Evolutionary conservation across 768 basidiomycete species (phyloP).

Genomic region (Russula olivacea): DNA sequence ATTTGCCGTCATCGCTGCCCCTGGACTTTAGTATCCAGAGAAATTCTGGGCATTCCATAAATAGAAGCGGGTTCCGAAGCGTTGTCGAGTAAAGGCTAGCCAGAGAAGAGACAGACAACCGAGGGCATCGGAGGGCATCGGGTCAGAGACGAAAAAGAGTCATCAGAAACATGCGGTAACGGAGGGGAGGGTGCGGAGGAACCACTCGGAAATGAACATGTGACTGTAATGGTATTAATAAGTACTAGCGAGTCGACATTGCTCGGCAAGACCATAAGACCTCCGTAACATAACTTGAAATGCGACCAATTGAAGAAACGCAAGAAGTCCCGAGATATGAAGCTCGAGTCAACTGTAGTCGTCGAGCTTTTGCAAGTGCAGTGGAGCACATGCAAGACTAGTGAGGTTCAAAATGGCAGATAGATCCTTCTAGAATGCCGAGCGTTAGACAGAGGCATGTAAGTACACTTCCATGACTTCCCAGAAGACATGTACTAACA

Average conservation of each 20-base stretch:
- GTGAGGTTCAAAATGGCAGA: no score
- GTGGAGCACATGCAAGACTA: background rate
- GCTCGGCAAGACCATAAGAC: background rate
- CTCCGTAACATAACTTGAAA: background rate
- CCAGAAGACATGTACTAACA: background rate
- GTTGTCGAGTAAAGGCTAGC: background rate
- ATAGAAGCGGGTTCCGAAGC: background rate
- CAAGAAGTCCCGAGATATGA: background rate
- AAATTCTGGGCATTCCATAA: background rate
- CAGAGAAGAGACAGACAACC: background rate
- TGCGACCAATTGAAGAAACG: background rate
- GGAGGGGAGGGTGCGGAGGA: background rate
- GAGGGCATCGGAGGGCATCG: background rate
- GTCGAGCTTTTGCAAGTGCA: background rate
- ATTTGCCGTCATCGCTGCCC: background rate
- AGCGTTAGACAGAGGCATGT: background rate
- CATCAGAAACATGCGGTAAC: conserved; percentile 2
- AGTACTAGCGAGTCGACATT: background rate
- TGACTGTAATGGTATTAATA: background rate
- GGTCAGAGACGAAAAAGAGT: background rate
- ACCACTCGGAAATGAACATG: conserved; percentile 11
- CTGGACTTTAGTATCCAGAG: background rate
- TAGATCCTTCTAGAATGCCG: background rate
- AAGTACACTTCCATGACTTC: background rate
- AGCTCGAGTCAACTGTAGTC: background rate